Evolutionary conservation across 1,284 basidiomycete species (phyloP).

Genomic region (Trametes versicolor): DNA sequence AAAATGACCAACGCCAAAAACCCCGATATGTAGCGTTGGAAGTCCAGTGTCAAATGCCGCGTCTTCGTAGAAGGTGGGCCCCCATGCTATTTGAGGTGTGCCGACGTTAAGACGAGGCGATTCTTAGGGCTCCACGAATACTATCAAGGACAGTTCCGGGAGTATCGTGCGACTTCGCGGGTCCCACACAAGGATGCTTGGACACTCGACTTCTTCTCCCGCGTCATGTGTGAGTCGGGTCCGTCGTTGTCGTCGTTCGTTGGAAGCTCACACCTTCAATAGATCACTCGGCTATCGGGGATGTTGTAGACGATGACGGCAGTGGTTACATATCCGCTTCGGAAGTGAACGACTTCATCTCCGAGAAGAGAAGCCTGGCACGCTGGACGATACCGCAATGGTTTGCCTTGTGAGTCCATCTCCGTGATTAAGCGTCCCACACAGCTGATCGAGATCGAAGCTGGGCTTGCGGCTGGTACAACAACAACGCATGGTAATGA

Average conservation of each 20-base stretch:
- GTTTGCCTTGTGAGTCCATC: slow-evolving; percentile 30
- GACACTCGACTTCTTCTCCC: slow-evolving; percentile 27
- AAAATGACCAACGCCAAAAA: too few relatives aligned
- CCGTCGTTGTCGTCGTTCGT: not conserved
- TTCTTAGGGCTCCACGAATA: slow-evolving; percentile 15
- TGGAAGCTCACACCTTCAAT: too few relatives aligned
- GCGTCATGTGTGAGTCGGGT: slow-evolving; percentile 23
- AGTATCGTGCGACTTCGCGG: not conserved
- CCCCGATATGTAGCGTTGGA: slow-evolving; percentile 11
- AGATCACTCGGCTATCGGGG: slow-evolving; percentile 32
- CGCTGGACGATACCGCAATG: slow-evolving; percentile 27
- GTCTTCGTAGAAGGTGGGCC: slow-evolving; percentile 16
- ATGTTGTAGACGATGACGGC: slow-evolving; percentile 30
- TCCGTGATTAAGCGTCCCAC: too few relatives aligned
- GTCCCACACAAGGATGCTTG: slow-evolving; percentile 22
- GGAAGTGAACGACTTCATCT: slow-evolving; percentile 30
- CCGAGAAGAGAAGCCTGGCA: slow-evolving; percentile 5
- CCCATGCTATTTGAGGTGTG: not conserved
- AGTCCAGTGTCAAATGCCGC: slow-evolving; percentile 18
- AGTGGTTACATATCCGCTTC: slow-evolving; percentile 30
- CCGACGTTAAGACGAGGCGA: not conserved
- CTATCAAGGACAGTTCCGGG: slow-evolving; percentile 9
- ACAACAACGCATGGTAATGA: slow-evolving; percentile 28
- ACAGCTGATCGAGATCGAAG: not conserved
- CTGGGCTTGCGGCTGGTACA: slow-evolving; percentile 32